These are phyloP conservation scores for Periglandula ipomoeae DNA, from an alignment of 2,329 filamentous ascomycete species.

Conservation along the genomic window DNA sequence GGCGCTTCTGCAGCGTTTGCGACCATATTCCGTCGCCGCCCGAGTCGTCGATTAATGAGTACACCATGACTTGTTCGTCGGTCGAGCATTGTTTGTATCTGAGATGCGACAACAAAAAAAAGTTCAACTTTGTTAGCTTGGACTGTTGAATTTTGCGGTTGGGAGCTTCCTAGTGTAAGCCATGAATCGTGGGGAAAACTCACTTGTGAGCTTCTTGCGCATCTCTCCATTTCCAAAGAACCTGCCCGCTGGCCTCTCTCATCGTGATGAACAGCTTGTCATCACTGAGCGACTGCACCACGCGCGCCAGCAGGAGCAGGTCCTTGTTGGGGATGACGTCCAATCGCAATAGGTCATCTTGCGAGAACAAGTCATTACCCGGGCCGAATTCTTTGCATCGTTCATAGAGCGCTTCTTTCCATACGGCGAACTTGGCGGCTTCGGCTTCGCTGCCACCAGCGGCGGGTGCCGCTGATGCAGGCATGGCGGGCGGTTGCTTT, in stretches of 20 bases:
- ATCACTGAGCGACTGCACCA: slow-evolving; percentile 48
- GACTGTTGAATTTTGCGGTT: background rate
- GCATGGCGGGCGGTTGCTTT: slow-evolving; percentile 14
- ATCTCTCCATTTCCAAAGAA: slow-evolving; percentile 48
- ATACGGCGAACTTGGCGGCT: slow-evolving; percentile 35
- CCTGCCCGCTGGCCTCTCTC: slow-evolving; percentile 30
- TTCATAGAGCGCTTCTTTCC: slow-evolving; percentile 49
- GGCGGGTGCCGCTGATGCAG: slow-evolving; percentile 16
- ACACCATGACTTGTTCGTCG: slow-evolving; percentile 76
- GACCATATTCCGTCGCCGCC: slow-evolving; percentile 86
- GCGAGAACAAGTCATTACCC: slow-evolving; percentile 42
- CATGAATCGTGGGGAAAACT: slow-evolving; percentile 11
- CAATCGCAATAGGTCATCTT: slow-evolving; percentile 48
- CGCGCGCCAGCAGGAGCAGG: slow-evolving; percentile 42
- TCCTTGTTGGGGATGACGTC: slow-evolving; percentile 49
- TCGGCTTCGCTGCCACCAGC: slow-evolving; percentile 23
- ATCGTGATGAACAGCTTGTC: slow-evolving; percentile 48
- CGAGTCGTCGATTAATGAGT: slow-evolving; percentile 79
- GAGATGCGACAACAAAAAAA: background rate
- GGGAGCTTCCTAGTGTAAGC: too few species aligned
- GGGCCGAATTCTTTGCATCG: slow-evolving; percentile 41
- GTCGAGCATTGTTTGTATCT: slow-evolving; percentile 52
- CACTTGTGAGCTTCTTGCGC: slow-evolving; percentile 55
- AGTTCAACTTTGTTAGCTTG: background rate
- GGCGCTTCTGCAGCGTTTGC: slow-evolving; percentile 68